Conservation (phyloP, 768 basidiomycete genomes). For the Roridomyces roridus region DNA sequence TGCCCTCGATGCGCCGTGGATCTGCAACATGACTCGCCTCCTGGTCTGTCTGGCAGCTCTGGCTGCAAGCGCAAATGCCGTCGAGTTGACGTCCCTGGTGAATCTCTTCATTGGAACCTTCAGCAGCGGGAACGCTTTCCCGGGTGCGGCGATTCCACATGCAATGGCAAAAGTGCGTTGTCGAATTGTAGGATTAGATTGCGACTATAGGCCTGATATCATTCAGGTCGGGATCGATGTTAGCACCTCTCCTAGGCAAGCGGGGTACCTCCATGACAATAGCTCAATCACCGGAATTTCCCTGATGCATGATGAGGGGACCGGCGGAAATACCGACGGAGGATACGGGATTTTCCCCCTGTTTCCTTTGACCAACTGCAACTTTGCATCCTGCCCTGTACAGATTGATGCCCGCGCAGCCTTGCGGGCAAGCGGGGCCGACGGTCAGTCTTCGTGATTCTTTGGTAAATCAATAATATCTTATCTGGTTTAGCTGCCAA, state of each 20-base stretch:
- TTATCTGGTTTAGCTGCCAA: constrained; percentile 39
- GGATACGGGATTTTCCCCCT: constrained; percentile 60
- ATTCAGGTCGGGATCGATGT: constrained; percentile 57
- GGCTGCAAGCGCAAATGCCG: constrained; percentile 1
- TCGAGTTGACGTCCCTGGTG: constrained; percentile 50
- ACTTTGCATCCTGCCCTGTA: constrained; percentile 49
- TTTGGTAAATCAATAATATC: background rate
- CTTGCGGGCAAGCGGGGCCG: constrained; percentile 48
- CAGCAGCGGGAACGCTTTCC: constrained; percentile 56
- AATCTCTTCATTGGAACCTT: constrained; percentile 59
- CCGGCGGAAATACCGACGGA: constrained; percentile 56
- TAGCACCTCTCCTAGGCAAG: constrained; percentile 53
- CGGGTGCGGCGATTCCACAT: constrained; percentile 57
- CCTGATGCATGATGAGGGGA: constrained; percentile 61
- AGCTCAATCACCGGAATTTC: constrained; percentile 52
- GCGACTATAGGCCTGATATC: background rate
- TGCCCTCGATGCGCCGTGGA: background rate
- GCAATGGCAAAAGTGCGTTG: constrained; percentile 55
- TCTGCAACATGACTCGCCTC: constrained; percentile 1
- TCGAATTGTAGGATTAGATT: background rate
- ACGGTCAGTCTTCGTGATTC: constrained; percentile 37
- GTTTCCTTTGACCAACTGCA: constrained; percentile 50
- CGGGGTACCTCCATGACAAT: constrained; percentile 55
- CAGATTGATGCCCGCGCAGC: constrained; percentile 45
- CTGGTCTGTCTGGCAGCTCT: constrained; percentile 4